A percentile compares a stretch with the other conserved stretches of the same genome.
phyloP scores from a whole-genome alignment of 2,329 filamentous ascomycete species.

The Ophiostoma sp. region DNA sequence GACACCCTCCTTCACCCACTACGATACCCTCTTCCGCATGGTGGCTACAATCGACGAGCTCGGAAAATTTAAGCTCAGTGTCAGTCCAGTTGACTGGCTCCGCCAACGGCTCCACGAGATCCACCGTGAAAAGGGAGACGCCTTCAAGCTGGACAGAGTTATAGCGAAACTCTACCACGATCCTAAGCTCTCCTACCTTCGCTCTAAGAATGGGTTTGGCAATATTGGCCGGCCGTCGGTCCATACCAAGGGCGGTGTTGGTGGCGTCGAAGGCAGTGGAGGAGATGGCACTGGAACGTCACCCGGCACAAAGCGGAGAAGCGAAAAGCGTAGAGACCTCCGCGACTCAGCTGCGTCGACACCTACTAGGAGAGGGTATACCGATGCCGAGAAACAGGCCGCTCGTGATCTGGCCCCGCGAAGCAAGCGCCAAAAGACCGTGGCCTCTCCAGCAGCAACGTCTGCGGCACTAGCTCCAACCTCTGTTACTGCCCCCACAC shows the following conservation, averaged over 20 bases:
- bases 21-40: slow-evolving; percentile 53
- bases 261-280: not conserved
- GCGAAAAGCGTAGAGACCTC: slow-evolving; percentile 21
- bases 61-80: slow-evolving; percentile 47
- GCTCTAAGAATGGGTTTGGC: slow-evolving; percentile 50
- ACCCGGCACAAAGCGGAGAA: not conserved
- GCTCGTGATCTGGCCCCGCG: not conserved
- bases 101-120: slow-evolving; percentile 52
- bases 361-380: slow-evolving; percentile 10
- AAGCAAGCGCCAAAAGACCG: not conserved
- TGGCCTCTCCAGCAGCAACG: not conserved
- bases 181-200: slow-evolving; percentile 44
- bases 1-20: slow-evolving; percentile 42
- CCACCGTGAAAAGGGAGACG: slow-evolving; percentile 38
- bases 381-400: not conserved
- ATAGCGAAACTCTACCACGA: slow-evolving; percentile 54
- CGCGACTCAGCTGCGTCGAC: slow-evolving; percentile 14
- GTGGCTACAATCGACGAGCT: slow-evolving; percentile 51
- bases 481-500: not conserved
- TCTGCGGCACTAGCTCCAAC: not conserved
- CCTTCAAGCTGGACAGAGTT: slow-evolving; percentile 48
- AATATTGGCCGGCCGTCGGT: slow-evolving; percentile 50
- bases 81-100: slow-evolving; percentile 52
- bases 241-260: not conserved
- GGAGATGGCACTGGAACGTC: not conserved